phyloP scores from a whole-genome alignment of 169 alveolate genomes.

The Cryptosporidium parvum region DNA sequence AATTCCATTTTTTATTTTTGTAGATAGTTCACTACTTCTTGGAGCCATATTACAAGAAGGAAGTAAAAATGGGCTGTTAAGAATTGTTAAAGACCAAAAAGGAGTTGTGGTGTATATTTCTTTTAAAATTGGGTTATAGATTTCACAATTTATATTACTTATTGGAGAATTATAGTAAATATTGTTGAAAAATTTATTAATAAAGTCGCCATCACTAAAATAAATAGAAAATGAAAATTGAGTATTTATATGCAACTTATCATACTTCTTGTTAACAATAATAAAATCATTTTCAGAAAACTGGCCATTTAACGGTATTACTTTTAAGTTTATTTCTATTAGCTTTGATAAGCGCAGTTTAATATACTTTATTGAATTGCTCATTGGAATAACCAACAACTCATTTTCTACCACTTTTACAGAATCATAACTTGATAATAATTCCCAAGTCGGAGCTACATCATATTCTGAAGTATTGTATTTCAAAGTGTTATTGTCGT shows the following conservation, averaged over 20 bases:
- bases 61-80: neutral
- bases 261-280: neutral
- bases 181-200: constrained; percentile 27
- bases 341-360: neutral
- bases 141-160: neutral
- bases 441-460: neutral
- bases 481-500: neutral
- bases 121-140: neutral
- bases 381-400: constrained; percentile 1
- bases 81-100: constrained; percentile 21
- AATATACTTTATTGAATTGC: neutral
- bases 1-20: neutral
- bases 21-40: neutral
- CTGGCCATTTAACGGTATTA: neutral
- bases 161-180: constrained; percentile 62
- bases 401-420: constrained; percentile 18
- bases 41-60: constrained; percentile 38
- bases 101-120: constrained; percentile 5
- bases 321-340: constrained; percentile 10
- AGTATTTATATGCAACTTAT: constrained; percentile 11
- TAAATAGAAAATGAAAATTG: constrained; percentile 53
- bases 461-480: neutral
- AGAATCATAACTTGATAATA: neutral
- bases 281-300: neutral
- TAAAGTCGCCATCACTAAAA: neutral